Evolutionary conservation across 2,329 filamentous ascomycete genomes (phyloP), one percentile per base, ranked within the genome.

Genomic region (Epichloe sylvatica): DNA sequence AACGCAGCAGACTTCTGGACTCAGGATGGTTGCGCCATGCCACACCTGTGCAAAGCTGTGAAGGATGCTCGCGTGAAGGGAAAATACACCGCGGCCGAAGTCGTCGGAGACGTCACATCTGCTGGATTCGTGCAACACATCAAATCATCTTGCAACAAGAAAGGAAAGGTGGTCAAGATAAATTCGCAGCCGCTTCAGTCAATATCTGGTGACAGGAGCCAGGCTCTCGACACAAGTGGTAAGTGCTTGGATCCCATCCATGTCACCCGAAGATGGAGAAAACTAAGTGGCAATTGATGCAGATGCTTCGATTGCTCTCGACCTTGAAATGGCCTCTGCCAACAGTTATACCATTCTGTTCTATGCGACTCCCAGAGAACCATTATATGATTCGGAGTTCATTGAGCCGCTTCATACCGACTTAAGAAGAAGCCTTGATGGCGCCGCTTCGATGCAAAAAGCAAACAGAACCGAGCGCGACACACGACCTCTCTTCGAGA

Each of bases 281-380:
- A 30, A 45, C 39, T 35, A 2, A 15, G 33, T 51, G 17, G 38
- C 25, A 5, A 5, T 36, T 23, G 4, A 5, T n/a, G 19, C 13
- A 77, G 70, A 77, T 64, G 55, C 73, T 69, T 59, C 74, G 61
- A 62, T 85, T 61, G 59, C 76, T 61, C 58, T 71, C 69, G 59
- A 68, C 13, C 60, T 80, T 3, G 67, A 71, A 3, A 60, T 64
- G 37, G 59, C 62, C 7, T 55, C 58, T 3, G 59, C 60, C 17
- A 67, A 69, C 41, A 75, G 73, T 37, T 91, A 86, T 67, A 92
- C 86, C 0, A 74, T 95, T 50, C 70, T 95, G 54, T 87, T 89
- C 64, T 75, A 80, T 44, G 86, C 84, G 7, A 81, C 79, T 0
- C 78, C 82, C 1, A 62, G 65, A 55, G 69, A 71, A 52, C 66